phyloP scores from a whole-genome alignment of 495 filamentous ascomycete species.

The Daldinia decipiens region DNA sequence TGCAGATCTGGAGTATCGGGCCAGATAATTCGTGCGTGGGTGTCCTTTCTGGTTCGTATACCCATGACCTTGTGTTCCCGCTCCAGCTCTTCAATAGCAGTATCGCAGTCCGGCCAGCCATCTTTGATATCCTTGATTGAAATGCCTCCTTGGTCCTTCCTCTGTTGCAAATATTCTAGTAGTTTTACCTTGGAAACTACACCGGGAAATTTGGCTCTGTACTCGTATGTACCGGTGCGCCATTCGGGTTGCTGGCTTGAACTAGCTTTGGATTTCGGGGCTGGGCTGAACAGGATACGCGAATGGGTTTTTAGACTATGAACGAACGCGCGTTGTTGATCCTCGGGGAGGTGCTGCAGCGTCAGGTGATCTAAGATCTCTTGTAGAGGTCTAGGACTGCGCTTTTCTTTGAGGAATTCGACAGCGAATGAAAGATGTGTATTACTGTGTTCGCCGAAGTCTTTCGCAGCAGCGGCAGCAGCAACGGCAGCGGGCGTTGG shows the following conservation, averaged over 20 bases:
- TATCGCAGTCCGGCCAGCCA: constrained; percentile 87
- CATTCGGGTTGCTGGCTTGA: constrained; percentile 57
- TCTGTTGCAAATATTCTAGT: constrained; percentile 79
- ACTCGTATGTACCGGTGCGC: constrained; percentile 74
- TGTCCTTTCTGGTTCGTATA: constrained; percentile 91
- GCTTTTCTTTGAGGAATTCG: constrained; percentile 83
- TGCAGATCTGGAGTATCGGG: constrained; percentile 81
- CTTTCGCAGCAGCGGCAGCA: constrained; percentile 69
- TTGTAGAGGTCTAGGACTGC: constrained; percentile 71
- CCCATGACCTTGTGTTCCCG: constrained; percentile 80
- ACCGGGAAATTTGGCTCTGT: constrained; percentile 78
- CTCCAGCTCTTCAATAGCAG: constrained; percentile 81
- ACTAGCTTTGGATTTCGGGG: constrained; percentile 61
- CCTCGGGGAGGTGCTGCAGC: constrained; percentile 62
- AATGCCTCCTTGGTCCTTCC: constrained; percentile 82
- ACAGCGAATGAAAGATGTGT: constrained; percentile 86
- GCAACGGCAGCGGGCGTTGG: constrained; percentile 58
- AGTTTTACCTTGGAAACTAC: constrained; percentile 79
- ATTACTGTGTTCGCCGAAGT: constrained; percentile 80
- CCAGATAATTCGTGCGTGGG: constrained; percentile 86
- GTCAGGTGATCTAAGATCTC: constrained; percentile 83
- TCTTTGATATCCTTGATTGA: constrained; percentile 90
- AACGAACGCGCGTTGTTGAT: constrained; percentile 56
- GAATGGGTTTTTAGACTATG: constrained; percentile 67
- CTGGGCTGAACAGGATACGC: constrained; percentile 75